phyloP scores from a whole-genome alignment of 1,139 yeast genomes.

The Saccharomyces uvarum region DNA sequence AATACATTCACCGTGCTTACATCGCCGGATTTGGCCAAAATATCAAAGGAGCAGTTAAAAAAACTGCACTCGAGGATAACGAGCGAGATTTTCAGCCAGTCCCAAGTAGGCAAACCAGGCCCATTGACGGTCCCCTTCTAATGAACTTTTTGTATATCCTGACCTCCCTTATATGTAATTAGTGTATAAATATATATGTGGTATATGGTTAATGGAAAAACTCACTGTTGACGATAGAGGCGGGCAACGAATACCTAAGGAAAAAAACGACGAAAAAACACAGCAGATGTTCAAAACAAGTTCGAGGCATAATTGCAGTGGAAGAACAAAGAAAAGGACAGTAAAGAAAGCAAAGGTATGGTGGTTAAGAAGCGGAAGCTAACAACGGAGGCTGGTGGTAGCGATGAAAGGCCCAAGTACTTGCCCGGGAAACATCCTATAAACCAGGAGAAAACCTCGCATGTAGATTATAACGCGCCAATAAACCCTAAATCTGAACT shows the following conservation, averaged over 20 bases:
- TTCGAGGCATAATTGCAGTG: not conserved
- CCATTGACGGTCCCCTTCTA: constrained; percentile 6
- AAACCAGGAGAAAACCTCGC: constrained; percentile 16
- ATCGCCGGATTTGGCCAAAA: not conserved
- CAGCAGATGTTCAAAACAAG: not conserved
- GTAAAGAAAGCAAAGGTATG: constrained; percentile 11
- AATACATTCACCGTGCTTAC: not conserved
- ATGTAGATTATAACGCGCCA: constrained; percentile 25
- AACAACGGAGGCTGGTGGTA: constrained; percentile 14
- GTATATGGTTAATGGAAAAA: not conserved
- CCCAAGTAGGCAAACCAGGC: constrained; percentile 2
- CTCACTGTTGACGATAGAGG: not conserved
- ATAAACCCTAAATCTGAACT: constrained; percentile 28
- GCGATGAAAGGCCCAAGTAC: constrained; percentile 13
- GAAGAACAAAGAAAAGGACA: not conserved
- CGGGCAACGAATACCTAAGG: not conserved
- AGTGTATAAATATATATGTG: not conserved
- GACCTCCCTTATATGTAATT: not conserved
- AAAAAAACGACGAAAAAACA: not conserved
- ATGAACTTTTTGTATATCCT: not conserved
- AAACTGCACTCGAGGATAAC: not conserved
- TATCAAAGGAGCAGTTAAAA: not conserved
- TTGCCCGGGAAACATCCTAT: constrained; percentile 31
- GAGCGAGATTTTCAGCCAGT: constrained; percentile 1
- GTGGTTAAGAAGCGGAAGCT: constrained; percentile 24